Conservation (phyloP, 2,329 filamentous ascomycete genomes). For the Fusarium mangiferae region DNA sequence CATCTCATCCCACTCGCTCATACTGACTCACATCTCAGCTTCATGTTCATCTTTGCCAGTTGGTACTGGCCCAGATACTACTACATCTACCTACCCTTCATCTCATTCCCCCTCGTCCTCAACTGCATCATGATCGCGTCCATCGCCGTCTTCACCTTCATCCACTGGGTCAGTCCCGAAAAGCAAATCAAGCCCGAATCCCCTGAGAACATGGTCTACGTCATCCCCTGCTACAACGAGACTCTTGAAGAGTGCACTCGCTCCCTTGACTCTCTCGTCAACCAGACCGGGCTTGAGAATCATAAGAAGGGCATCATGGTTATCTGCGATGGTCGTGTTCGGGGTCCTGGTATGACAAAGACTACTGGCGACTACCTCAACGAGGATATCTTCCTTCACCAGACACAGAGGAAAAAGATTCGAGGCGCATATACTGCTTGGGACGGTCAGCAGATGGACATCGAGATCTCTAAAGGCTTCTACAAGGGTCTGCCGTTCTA, state of each 20-base stretch:
- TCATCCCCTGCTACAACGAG: not conserved
- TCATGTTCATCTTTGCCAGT: not conserved
- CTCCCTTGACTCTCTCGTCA: not conserved
- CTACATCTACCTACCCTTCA: not conserved
- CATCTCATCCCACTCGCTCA: fast-evolving
- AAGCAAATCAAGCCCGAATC: not conserved
- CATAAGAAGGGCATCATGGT: not conserved
- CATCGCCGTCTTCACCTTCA: not conserved
- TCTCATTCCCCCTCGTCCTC: not conserved
- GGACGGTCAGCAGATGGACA: not conserved
- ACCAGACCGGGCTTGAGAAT: not conserved
- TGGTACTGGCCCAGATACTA: not conserved
- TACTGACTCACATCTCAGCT: not conserved
- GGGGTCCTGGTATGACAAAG: not conserved
- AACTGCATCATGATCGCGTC: not conserved
- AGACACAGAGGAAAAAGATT: not conserved
- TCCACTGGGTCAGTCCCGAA: not conserved
- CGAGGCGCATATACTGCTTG: not conserved
- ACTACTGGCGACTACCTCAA: not conserved
- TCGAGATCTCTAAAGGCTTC: not conserved
- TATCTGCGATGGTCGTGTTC: not conserved
- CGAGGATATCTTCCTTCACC: not conserved
- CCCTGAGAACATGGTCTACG: not conserved
- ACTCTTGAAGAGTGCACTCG: not conserved
- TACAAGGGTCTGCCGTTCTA: not conserved